phyloP scores from a whole-genome alignment of 108 stramenopile genomes.

The Cylindrotheca fusiformis region DNA sequence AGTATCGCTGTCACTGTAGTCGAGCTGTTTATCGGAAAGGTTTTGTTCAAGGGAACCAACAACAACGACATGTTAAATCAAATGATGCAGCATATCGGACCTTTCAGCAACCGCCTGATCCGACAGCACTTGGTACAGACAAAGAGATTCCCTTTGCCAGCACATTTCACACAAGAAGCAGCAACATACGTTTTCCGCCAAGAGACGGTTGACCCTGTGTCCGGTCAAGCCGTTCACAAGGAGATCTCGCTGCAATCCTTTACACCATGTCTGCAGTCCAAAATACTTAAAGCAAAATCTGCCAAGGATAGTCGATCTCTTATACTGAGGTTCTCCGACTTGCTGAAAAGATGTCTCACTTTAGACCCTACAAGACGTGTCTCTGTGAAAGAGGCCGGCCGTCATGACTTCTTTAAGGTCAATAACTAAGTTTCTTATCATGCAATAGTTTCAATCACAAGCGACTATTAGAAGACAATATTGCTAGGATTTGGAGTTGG shows the following conservation, averaged over 20 bases:
- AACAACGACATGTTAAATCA: constrained; percentile 95
- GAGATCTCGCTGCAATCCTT: constrained; percentile 42
- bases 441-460: not conserved
- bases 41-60: constrained; percentile 86
- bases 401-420: constrained; percentile 40
- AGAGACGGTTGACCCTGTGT: constrained; percentile 68
- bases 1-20: constrained; percentile 86
- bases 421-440: not conserved
- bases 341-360: constrained; percentile 81
- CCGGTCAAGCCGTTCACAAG: constrained; percentile 52
- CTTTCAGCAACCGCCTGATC: constrained; percentile 82
- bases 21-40: constrained; percentile 93
- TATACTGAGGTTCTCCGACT: constrained; percentile 81
- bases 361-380: constrained; percentile 86
- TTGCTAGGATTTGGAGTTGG: too few relatives aligned
- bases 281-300: constrained; percentile 71
- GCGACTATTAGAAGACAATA: too few relatives aligned
- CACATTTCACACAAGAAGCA: constrained; percentile 55
- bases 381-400: constrained; percentile 35
- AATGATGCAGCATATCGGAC: constrained; percentile 94
- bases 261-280: constrained; percentile 35
- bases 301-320: constrained; percentile 70
- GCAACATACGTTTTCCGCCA: constrained; percentile 55
- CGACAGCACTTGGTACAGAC: constrained; percentile 67
- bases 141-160: constrained; percentile 50